Conservation (phyloP, 106 monocot species). For the Triglochin maritima region DNA sequence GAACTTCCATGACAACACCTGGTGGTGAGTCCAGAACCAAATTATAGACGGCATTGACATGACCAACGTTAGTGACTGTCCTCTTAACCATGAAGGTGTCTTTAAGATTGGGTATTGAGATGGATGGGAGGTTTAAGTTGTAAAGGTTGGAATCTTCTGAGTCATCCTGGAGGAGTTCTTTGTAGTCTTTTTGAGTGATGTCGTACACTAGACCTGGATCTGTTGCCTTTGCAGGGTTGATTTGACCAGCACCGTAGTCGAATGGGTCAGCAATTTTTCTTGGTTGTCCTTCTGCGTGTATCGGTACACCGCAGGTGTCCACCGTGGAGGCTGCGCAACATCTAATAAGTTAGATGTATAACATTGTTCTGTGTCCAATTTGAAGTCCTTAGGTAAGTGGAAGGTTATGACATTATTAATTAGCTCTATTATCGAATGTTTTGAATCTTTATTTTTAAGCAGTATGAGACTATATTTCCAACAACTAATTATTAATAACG, state of each 20-base stretch:
- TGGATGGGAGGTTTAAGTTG: slow-evolving; percentile 13
- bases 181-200: slow-evolving; percentile 5
- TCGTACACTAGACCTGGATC: slow-evolving; percentile 17
- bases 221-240: slow-evolving; percentile 6
- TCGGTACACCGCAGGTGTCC: slow-evolving; percentile 1
- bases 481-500: background rate
- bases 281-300: slow-evolving; percentile 6
- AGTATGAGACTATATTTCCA: too few species aligned
- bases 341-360: background rate
- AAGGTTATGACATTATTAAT: too few species aligned
- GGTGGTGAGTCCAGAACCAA: slow-evolving; percentile 1
- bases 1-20: background rate
- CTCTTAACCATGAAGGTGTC: background rate
- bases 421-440: too few species aligned
- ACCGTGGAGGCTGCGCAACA: background rate
- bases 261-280: slow-evolving; percentile 13
- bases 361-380: background rate
- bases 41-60: background rate
- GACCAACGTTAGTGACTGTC: slow-evolving; percentile 13
- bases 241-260: slow-evolving; percentile 9
- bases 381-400: too few species aligned
- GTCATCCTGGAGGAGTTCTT: background rate
- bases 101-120: slow-evolving; percentile 6
- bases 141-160: background rate
- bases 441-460: background rate